These are phyloP conservation scores for Megacollybia marginata DNA, from an alignment of 768 basidiomycete species.

Conservation along the genomic window DNA sequence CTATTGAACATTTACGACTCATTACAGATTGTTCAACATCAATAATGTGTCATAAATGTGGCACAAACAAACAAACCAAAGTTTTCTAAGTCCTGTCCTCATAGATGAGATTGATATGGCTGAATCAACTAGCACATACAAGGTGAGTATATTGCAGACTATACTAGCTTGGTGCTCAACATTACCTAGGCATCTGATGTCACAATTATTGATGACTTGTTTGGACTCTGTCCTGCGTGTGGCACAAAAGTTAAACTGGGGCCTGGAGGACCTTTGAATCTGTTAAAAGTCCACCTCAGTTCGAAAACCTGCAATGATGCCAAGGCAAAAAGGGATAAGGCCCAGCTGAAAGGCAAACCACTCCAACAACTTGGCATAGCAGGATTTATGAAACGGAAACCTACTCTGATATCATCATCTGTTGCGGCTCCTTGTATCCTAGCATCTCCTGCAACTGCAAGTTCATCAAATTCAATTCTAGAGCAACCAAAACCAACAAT, in stretches of 20 bases:
- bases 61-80: too few relatives aligned
- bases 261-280: background rate
- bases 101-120: too few relatives aligned
- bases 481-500: background rate
- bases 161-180: too few relatives aligned
- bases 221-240: background rate
- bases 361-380: conserved; percentile 6
- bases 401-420: conserved; percentile 7
- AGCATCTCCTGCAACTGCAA: background rate
- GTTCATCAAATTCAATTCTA: background rate
- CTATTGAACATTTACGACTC: too few relatives aligned
- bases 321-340: conserved; percentile 5
- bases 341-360: conserved; percentile 5
- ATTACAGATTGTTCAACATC: too few relatives aligned
- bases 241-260: background rate
- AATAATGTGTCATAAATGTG: too few relatives aligned
- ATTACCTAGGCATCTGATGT: background rate
- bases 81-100: too few relatives aligned
- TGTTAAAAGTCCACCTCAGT: background rate
- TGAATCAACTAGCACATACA: too few relatives aligned
- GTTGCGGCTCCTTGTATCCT: background rate
- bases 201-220: background rate
- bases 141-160: too few relatives aligned
- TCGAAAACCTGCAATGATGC: background rate
- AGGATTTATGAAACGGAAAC: conserved; percentile 6